Evolutionary conservation across 108 stramenopile species (phyloP).

Genomic region (Cyclostephanos invisitatus): DNA sequence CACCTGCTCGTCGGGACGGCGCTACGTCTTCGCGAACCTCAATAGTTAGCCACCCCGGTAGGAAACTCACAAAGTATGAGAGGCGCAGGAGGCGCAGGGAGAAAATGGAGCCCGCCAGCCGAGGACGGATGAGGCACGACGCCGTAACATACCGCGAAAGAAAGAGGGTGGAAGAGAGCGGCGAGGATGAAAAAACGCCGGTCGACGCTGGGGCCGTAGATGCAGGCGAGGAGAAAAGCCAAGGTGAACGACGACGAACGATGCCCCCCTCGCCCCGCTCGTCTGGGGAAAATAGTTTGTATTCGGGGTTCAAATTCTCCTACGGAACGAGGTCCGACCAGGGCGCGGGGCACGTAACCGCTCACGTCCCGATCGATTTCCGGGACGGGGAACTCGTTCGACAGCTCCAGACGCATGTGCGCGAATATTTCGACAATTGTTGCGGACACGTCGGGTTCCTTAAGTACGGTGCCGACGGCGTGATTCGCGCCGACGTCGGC

Average conservation of each 20-base stretch:
- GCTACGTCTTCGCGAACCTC: background rate
- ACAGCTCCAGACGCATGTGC: constrained; percentile 63
- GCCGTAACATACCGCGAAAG: constrained; percentile 4
- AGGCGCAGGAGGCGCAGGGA: constrained; percentile 51
- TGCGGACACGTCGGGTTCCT: constrained; percentile 48
- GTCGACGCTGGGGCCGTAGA: background rate
- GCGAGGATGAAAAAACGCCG: background rate
- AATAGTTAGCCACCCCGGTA: constrained; percentile 21
- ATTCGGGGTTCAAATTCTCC: constrained; percentile 72
- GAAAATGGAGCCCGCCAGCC: constrained; percentile 9
- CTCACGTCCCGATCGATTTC: constrained; percentile 79
- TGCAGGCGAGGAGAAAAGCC: background rate
- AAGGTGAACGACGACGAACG: constrained; percentile 8
- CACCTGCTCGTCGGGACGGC: background rate
- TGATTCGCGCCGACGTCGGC: constrained; percentile 23
- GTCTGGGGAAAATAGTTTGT: background rate
- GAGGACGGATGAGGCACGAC: constrained; percentile 20
- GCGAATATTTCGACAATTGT: constrained; percentile 56
- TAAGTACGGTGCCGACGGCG: constrained; percentile 28
- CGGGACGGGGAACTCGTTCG: constrained; percentile 65
- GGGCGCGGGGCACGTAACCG: constrained; percentile 51
- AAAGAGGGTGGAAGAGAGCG: background rate
- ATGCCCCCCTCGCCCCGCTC: background rate
- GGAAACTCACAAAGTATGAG: constrained; percentile 61
- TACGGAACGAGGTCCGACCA: constrained; percentile 62